phyloP scores from a whole-genome alignment of 768 basidiomycete genomes.

The Lactarius sp. region DNA sequence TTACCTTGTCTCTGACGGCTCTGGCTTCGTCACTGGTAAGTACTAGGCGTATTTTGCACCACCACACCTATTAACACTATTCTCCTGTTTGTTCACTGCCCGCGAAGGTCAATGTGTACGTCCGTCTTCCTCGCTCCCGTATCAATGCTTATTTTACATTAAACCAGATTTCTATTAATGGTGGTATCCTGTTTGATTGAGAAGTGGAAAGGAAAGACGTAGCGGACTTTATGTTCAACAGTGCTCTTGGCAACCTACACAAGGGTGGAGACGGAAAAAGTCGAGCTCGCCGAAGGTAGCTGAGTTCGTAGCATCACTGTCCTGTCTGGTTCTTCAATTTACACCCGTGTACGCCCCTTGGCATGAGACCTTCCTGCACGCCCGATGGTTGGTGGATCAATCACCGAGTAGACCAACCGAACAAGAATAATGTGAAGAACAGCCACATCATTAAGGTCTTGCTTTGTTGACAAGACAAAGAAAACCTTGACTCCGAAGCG shows the following conservation, averaged over 20 bases:
- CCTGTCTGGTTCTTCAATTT: no score
- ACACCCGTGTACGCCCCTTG: no score
- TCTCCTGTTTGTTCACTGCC: background rate
- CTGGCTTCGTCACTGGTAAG: constrained; percentile 26
- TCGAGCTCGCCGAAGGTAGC: no score
- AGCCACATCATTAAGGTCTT: no score
- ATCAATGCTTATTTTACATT: background rate
- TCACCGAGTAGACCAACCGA: no score
- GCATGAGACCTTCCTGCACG: no score
- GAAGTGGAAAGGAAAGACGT: background rate
- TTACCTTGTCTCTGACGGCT: constrained; percentile 21
- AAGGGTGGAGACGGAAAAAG: no score
- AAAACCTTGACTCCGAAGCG: no score
- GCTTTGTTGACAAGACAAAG: no score
- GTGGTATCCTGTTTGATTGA: constrained; percentile 12
- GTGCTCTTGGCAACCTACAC: background rate
- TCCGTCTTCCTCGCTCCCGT: background rate
- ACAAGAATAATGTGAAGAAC: no score
- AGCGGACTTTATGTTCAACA: background rate
- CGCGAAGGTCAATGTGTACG: constrained; percentile 18
- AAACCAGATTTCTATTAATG: constrained; percentile 9
- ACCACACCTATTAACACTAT: background rate
- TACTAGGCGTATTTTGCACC: background rate
- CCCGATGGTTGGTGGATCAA: no score
- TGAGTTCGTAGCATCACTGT: no score